Percentiles rank a stretch among this genome's conserved stretches.
Evolutionary conservation across 345 rosid genomes (phyloP).

Genomic region (Rhodomyrtus tomentosa): DNA sequence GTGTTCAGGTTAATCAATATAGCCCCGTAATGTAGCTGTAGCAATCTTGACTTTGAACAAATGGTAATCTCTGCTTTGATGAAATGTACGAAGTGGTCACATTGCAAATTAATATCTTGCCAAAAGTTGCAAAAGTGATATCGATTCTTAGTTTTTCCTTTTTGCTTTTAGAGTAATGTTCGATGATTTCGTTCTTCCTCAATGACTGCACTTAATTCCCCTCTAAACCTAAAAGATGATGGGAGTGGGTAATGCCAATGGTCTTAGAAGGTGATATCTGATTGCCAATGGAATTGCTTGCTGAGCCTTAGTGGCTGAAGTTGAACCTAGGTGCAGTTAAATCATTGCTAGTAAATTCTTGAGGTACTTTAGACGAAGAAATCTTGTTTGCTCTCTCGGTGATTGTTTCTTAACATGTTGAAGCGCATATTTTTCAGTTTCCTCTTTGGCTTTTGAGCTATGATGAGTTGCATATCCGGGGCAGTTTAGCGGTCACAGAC

Average conservation of each 20-base stretch:
- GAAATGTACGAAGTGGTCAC: background rate
- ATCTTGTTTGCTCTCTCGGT: background rate
- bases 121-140: background rate
- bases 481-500: constrained; percentile 82
- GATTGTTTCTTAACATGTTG: background rate
- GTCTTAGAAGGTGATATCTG: background rate
- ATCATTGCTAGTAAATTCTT: background rate
- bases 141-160: background rate
- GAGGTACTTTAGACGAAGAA: background rate
- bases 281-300: background rate
- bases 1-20: background rate
- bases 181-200: background rate
- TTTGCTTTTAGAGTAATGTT: background rate
- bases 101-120: background rate
- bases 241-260: too few relatives aligned
- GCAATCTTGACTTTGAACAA: background rate
- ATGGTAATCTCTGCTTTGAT: background rate
- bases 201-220: background rate
- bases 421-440: background rate
- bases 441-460: constrained; percentile 74
- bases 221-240: background rate
- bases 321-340: background rate
- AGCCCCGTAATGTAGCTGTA: background rate
- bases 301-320: background rate
- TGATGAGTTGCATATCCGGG: constrained; percentile 83